Evolutionary conservation across 1,284 basidiomycete species (phyloP).

Genomic region (Heterobasidion occidentale): DNA sequence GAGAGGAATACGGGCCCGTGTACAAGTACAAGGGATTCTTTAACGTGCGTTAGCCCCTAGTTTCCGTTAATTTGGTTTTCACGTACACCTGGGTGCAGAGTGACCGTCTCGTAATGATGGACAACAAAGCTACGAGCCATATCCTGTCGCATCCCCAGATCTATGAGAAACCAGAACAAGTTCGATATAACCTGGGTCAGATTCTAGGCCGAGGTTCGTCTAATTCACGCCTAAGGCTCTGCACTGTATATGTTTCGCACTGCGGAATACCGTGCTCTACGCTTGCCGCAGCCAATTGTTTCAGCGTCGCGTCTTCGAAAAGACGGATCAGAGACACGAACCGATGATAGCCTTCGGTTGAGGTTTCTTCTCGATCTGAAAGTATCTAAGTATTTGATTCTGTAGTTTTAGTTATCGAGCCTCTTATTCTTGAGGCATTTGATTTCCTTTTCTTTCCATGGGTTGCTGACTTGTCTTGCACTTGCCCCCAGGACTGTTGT

Average conservation of each 20-base stretch:
- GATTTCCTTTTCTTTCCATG: too few relatives aligned
- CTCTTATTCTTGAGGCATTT: too few relatives aligned
- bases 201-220: slow-evolving; percentile 35
- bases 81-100: slow-evolving; percentile 18
- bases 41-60: slow-evolving; percentile 26
- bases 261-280: too few relatives aligned
- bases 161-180: slow-evolving; percentile 36
- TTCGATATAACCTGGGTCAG: slow-evolving; percentile 25
- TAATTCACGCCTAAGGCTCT: too few relatives aligned
- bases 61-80: background rate
- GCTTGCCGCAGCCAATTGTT: too few relatives aligned
- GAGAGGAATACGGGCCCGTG: slow-evolving; percentile 42
- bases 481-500: slow-evolving; percentile 26
- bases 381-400: too few relatives aligned
- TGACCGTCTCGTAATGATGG: slow-evolving; percentile 35
- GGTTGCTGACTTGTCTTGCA: background rate
- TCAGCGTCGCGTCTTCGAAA: too few relatives aligned
- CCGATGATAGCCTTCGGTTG: too few relatives aligned
- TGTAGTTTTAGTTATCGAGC: too few relatives aligned
- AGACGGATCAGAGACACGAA: too few relatives aligned
- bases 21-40: slow-evolving; percentile 38
- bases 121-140: slow-evolving; percentile 42
- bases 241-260: too few relatives aligned
- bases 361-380: too few relatives aligned
- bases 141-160: slow-evolving; percentile 35